These are phyloP conservation scores for Microcyclospora tardicrescens DNA, from an alignment of 2,329 filamentous ascomycete species.

Conservation along the genomic window DNA sequence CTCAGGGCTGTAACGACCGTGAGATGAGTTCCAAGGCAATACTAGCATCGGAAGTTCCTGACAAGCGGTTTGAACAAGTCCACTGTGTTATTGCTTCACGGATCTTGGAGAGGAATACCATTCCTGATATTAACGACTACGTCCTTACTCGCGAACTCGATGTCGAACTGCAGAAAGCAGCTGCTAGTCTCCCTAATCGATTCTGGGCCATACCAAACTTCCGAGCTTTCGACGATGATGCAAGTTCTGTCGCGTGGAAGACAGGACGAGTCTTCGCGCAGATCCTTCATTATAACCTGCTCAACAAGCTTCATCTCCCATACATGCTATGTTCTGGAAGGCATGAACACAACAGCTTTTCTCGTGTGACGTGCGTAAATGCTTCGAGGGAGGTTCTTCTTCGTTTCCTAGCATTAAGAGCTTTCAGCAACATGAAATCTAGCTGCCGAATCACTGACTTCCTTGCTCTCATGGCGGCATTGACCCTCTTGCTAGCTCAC, in stretches of 20 bases:
- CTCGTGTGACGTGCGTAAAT: conserved; percentile 25
- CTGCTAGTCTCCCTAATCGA: conserved; percentile 9
- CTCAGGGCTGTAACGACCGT: conserved; percentile 31
- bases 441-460: conserved; percentile 28
- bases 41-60: conserved; percentile 6
- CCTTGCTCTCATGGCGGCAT: conserved; percentile 25
- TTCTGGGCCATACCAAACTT: conserved; percentile 14
- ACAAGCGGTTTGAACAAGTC: no score
- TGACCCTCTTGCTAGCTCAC: conserved; percentile 28
- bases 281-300: conserved; percentile 27
- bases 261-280: conserved; percentile 19
- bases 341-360: conserved; percentile 20
- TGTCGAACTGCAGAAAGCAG: conserved; percentile 7
- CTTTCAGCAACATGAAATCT: conserved; percentile 17
- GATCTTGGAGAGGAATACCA: no score
- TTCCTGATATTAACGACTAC: no score
- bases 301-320: conserved; percentile 30
- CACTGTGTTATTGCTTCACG: no score
- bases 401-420: conserved; percentile 25
- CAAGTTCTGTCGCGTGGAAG: conserved; percentile 13
- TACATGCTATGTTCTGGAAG: conserved; percentile 21
- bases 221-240: background rate
- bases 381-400: conserved; percentile 28
- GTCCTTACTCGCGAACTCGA: conserved; percentile 24
- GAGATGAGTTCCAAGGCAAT: conserved; percentile 17